Evolutionary conservation across 768 basidiomycete species (phyloP), one percentile per base, ranked within the genome.

Genomic region (Brasilioporus rufonigricans): DNA sequence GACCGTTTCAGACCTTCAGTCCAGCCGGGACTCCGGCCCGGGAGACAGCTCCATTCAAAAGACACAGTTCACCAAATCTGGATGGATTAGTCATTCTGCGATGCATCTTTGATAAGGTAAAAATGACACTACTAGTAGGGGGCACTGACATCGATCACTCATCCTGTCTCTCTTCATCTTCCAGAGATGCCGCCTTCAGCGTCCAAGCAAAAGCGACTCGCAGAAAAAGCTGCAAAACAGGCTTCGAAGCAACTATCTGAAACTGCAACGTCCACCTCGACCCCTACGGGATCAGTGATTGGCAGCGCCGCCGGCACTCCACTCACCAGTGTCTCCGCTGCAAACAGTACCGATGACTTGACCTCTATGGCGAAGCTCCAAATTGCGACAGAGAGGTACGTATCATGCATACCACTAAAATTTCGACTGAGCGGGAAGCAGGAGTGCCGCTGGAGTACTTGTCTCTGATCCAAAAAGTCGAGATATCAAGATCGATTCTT

Each of bases 401-500:
- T 55, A 14, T 26, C 16, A 4, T 11, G 10, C 21, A 7, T 31
- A 12, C 7, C 2, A 0, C 14, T 19, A 21, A 33, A 12, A 6
- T 29, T n/a, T 45, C 16, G 46, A 52, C 26, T 55, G 53, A 70
- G 44, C 44, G 50, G 44, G 23, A 29, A 26, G 36, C 61, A 93
- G 91, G 86, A 91, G 89, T 64, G 87, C 93, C 18, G 80, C 89
- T 24, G 97, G 97, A 54, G 95, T 98, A 19, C 80, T 98, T 26
- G 87, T 93, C 43, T 97, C 94, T 16, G 97, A 99, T 73, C 71
- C 80, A 43, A 94, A 98, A 72, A 83, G 87, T 47, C 87, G 97
- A 52, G 97, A 99, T 77, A 89, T 99, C 81, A 98, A 98, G 77
- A 95, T 98, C 64, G 93, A 97, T 66, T 80, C 86, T 23, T 99